Conservation (phyloP, 2,329 filamentous ascomycete species). For the Botrytis fragariae region DNA sequence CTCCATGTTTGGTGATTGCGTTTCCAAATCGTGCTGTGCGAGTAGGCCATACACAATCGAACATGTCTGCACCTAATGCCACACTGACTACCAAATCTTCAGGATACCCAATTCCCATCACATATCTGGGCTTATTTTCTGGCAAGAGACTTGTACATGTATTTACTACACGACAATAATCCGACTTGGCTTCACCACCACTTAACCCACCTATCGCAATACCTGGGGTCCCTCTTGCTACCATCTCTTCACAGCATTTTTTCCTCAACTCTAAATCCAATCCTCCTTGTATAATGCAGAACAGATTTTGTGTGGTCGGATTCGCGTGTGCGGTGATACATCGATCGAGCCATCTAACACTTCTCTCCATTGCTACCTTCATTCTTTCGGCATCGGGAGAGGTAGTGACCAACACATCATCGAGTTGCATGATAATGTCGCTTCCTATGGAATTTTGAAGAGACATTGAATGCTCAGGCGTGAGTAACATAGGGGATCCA, state of each 20-base stretch:
- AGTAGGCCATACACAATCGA: slow-evolving; percentile 98
- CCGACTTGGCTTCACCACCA: slow-evolving; percentile 89
- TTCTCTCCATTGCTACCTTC: slow-evolving; percentile 91
- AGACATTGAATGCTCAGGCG: slow-evolving; percentile 93
- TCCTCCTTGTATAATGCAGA: slow-evolving; percentile 98
- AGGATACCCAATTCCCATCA: slow-evolving; percentile 98
- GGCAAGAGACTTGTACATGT: slow-evolving; percentile 84
- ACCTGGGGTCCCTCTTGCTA: slow-evolving; percentile 84
- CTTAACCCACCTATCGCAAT: slow-evolving; percentile 95
- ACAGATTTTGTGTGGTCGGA: slow-evolving; percentile 82
- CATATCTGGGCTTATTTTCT: slow-evolving; percentile 91
- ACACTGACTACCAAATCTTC: slow-evolving; percentile 94
- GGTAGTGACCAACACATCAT: slow-evolving; percentile 95
- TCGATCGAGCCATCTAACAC: slow-evolving; percentile 91
- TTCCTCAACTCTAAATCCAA: slow-evolving; percentile 82
- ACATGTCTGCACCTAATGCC: slow-evolving; percentile 96
- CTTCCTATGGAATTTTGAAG: slow-evolving; percentile 96
- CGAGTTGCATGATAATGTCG: slow-evolving; percentile 99
- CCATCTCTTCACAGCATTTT: slow-evolving; percentile 84
- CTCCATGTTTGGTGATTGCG: slow-evolving; percentile 76
- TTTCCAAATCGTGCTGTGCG: slow-evolving; percentile 95
- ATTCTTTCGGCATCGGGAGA: slow-evolving; percentile 86
- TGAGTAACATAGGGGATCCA: slow-evolving; percentile 91
- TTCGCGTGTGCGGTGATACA: slow-evolving; percentile 89
- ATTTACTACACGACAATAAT: slow-evolving; percentile 87